These are phyloP conservation scores for Ormosia semicastrata DNA, from an alignment of 306 rosid genomes.

Conservation along the genomic window DNA sequence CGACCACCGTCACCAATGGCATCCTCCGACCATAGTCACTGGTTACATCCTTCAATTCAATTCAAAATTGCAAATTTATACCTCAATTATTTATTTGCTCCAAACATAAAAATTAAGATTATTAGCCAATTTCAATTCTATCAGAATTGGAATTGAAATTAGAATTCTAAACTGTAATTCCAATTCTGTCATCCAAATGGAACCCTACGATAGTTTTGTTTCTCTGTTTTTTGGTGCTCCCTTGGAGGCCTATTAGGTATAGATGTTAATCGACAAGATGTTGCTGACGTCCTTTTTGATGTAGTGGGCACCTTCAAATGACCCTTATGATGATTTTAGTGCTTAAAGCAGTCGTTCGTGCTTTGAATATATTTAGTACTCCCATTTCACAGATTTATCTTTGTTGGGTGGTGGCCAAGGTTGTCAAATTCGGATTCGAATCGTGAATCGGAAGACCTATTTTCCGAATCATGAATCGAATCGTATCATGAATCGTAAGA, in stretches of 20 bases:
- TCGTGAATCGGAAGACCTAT: no score
- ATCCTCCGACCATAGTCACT: no score
- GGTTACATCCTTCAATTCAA: no score
- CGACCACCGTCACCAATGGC: no score
- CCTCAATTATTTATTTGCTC: background rate
- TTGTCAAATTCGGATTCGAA: no score
- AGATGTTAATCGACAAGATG: no score
- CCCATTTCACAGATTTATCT: background rate
- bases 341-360: background rate
- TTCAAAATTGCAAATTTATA: no score
- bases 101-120: no score
- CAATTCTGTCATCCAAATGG: background rate
- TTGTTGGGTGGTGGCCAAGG: background rate
- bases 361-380: background rate
- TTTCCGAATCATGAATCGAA: no score
- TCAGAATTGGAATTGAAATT: background rate
- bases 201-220: background rate
- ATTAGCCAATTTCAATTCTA: no score
- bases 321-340: background rate
- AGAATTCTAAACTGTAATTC: background rate
- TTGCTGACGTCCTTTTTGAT: no score
- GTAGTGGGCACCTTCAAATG: background rate
- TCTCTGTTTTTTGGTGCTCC: background rate
- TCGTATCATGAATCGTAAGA: no score
- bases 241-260: background rate